Evolutionary conservation across 345 rosid genomes (phyloP).

Genomic region (Erodium maritimum): DNA sequence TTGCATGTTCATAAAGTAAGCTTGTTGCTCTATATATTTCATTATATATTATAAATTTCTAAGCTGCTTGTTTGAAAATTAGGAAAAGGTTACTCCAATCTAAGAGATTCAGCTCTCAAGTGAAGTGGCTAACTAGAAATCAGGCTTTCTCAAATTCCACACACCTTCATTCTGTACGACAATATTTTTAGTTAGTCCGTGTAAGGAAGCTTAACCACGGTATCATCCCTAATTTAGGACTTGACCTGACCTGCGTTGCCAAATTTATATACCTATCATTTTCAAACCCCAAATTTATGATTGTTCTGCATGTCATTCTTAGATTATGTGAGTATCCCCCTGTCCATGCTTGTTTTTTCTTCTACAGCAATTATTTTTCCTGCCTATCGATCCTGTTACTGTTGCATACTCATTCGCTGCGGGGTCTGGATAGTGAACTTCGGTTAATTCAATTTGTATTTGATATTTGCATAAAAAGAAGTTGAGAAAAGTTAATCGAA

Average conservation of each 20-base stretch:
- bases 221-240: background rate
- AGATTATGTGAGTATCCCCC: background rate
- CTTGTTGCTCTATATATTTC: constrained; percentile 4
- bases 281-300: background rate
- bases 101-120: background rate
- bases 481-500: background rate
- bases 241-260: background rate
- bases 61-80: background rate
- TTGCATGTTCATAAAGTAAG: constrained; percentile 79
- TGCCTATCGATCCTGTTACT: background rate
- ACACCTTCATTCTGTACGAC: background rate
- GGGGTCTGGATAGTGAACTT: no score
- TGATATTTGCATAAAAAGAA: background rate
- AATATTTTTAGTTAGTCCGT: no score
- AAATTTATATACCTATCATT: no score
- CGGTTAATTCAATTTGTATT: no score
- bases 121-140: background rate
- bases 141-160: no score
- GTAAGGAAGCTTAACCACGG: background rate
- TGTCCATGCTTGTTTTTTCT: background rate
- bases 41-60: background rate
- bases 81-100: background rate
- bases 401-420: background rate
- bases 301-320: background rate
- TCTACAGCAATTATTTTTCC: background rate